Evolutionary conservation across 768 basidiomycete genomes (phyloP).

Genomic region (Strobilomyces confusus): DNA sequence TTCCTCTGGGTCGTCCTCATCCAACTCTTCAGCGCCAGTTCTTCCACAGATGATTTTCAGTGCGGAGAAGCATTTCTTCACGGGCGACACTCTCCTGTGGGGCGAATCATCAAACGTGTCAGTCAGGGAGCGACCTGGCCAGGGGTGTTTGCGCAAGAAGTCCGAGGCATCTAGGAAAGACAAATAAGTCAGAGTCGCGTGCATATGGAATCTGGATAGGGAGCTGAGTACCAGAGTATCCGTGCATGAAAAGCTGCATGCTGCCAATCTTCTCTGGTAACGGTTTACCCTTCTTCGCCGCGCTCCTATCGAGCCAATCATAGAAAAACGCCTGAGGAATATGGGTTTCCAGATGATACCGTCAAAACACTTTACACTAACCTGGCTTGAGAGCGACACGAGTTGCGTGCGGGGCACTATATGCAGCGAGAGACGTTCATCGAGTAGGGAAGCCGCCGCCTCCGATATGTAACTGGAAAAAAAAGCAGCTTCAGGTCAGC

Average conservation of each 20-base stretch:
- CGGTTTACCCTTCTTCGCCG: constrained; percentile 76
- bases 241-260: constrained; percentile 85
- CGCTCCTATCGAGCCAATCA: constrained; percentile 84
- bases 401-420: constrained; percentile 87
- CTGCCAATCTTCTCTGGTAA: constrained; percentile 88
- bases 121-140: constrained; percentile 79
- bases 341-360: constrained; percentile 1
- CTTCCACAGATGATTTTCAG: constrained; percentile 81
- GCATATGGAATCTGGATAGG: background rate
- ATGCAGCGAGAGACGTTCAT: constrained; percentile 64
- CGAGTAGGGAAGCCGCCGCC: constrained; percentile 83
- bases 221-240: constrained; percentile 57
- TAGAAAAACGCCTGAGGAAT: constrained; percentile 77
- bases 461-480: constrained; percentile 81
- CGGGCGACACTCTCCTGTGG: constrained; percentile 65
- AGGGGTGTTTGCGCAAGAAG: constrained; percentile 81
- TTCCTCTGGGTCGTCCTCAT: constrained; percentile 72
- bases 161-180: constrained; percentile 70
- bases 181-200: background rate
- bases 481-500: background rate
- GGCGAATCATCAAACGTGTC: constrained; percentile 86
- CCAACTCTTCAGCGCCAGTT: constrained; percentile 74
- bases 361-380: constrained; percentile 14
- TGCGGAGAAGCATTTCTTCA: constrained; percentile 64
- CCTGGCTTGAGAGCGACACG: constrained; percentile 76